Percentiles rank a stretch among this genome's conserved stretches.
These are phyloP conservation scores for Chlorella sp. DNA, from an alignment of 139 green algal genomes.

Conservation along the genomic window DNA sequence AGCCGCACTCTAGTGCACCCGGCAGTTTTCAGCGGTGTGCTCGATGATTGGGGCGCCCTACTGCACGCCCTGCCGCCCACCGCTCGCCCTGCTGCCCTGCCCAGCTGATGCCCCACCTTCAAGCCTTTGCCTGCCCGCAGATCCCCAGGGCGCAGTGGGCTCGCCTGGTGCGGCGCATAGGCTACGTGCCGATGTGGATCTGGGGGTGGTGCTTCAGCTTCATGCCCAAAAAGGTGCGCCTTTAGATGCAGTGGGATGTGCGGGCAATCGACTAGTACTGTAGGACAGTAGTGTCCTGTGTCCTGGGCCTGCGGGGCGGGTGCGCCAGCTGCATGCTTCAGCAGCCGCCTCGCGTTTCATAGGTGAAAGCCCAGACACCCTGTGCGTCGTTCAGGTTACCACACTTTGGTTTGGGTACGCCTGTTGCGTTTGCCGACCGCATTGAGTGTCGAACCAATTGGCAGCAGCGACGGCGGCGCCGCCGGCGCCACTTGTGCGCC, in stretches of 20 bases:
- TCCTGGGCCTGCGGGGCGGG: not conserved
- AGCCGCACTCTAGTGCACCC: not conserved
- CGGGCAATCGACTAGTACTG: no score
- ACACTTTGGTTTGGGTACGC: no score
- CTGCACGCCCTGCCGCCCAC: not conserved
- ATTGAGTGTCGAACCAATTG: no score
- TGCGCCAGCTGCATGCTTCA: not conserved
- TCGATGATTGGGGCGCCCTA: no score
- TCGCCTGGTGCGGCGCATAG: slow-evolving; percentile 29
- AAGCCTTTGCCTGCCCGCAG: no score
- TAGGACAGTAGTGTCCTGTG: not conserved
- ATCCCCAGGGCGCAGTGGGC: slow-evolving; percentile 4
- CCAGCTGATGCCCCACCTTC: not conserved
- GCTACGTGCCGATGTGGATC: slow-evolving; percentile 35
- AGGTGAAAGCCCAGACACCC: not conserved
- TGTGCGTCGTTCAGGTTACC: not conserved
- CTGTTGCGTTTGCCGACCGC: not conserved
- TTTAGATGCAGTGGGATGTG: not conserved
- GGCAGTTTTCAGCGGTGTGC: not conserved
- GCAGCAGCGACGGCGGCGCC: no score
- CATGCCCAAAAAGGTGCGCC: slow-evolving; percentile 28
- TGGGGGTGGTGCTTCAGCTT: slow-evolving; percentile 27
- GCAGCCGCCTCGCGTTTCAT: not conserved
- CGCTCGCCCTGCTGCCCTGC: not conserved
- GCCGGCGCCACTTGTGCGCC: no score